phyloP scores from a whole-genome alignment of 2,329 filamentous ascomycete species.

The Phyllachora maydis region DNA sequence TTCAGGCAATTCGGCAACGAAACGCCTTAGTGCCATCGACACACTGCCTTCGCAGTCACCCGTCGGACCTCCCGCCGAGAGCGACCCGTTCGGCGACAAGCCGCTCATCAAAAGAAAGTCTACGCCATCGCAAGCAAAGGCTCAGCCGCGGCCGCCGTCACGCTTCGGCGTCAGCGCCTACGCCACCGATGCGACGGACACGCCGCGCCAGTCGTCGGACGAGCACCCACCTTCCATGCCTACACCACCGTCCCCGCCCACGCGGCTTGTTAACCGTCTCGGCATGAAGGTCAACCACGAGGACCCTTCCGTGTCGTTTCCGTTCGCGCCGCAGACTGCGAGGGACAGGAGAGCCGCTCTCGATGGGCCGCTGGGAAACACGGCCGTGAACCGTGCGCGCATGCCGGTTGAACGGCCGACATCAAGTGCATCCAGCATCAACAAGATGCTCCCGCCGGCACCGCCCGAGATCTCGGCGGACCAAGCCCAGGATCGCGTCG shows the following conservation, averaged over 20 bases:
- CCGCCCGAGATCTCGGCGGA: conserved; percentile 32
- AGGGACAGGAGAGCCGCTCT: conserved; percentile 3
- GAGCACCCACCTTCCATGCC: conserved; percentile 9
- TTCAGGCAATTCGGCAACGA: too few species aligned
- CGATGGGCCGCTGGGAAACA: conserved; percentile 2
- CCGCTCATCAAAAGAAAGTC: too few species aligned
- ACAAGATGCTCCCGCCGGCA: conserved; percentile 39
- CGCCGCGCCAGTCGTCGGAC: conserved; percentile 15
- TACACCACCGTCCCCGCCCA: conserved; percentile 5
- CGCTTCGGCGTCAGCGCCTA: conserved; percentile 46
- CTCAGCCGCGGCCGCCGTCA: conserved; percentile 31
- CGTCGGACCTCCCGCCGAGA: too few species aligned
- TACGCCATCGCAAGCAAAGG: too few species aligned
- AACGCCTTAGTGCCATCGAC: too few species aligned
- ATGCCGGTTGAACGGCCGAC: conserved; percentile 5
- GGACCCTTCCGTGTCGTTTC: conserved; percentile 11
- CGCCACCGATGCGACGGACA: conserved; percentile 26
- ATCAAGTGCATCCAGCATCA: conserved; percentile 15
- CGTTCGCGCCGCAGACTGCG: conserved; percentile 5
- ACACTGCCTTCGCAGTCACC: too few species aligned
- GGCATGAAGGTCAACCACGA: conserved; percentile 14
- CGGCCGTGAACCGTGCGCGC: conserved; percentile 4
- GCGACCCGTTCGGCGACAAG: too few species aligned
- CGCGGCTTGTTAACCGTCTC: conserved; percentile 8
- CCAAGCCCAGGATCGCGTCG: conserved; percentile 38